Evolutionary conservation across 768 basidiomycete genomes (phyloP).

Genomic region (Nevesoporus exiguus): DNA sequence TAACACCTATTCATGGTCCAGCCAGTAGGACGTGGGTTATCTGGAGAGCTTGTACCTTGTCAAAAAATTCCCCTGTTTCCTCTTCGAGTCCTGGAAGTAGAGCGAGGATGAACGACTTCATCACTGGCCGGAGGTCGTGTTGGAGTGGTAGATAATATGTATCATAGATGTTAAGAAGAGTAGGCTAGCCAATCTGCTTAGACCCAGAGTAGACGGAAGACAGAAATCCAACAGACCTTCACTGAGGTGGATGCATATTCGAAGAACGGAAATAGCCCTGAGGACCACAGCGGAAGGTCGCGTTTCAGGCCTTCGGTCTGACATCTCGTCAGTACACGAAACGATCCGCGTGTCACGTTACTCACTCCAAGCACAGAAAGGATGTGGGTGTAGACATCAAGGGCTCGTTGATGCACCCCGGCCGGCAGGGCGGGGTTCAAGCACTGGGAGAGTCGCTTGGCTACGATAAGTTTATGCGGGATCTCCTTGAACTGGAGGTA

Average conservation of each 20-base stretch:
- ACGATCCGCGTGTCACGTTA: slow-evolving; percentile 6
- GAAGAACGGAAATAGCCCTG: slow-evolving; percentile 97
- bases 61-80: slow-evolving; percentile 96
- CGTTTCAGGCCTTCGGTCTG: slow-evolving; percentile 83
- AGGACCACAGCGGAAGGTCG: slow-evolving; percentile 91
- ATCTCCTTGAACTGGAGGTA: slow-evolving; percentile 96
- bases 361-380: slow-evolving; percentile 87
- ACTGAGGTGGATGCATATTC: slow-evolving; percentile 99
- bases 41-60: slow-evolving; percentile 50
- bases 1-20: slow-evolving; percentile 55
- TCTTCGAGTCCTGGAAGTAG: slow-evolving; percentile 95
- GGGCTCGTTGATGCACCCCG: slow-evolving; percentile 93
- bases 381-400: slow-evolving; percentile 94
- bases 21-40: not conserved
- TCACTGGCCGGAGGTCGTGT: slow-evolving; percentile 74
- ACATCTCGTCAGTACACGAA: slow-evolving; percentile 7
- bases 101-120: slow-evolving; percentile 93
- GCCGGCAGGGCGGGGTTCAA: slow-evolving; percentile 96
- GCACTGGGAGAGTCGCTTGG: slow-evolving; percentile 94
- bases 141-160: slow-evolving; percentile 88
- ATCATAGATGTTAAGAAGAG: slow-evolving; percentile 88
- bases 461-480: slow-evolving; percentile 88
- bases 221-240: slow-evolving; percentile 51
- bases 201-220: not conserved
- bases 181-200: slow-evolving; percentile 49